Percentiles rank a stretch among this genome's conserved stretches.
These are phyloP conservation scores for Euphorbia pulcherrima DNA, from an alignment of 345 rosid genomes.

Conservation along the genomic window DNA sequence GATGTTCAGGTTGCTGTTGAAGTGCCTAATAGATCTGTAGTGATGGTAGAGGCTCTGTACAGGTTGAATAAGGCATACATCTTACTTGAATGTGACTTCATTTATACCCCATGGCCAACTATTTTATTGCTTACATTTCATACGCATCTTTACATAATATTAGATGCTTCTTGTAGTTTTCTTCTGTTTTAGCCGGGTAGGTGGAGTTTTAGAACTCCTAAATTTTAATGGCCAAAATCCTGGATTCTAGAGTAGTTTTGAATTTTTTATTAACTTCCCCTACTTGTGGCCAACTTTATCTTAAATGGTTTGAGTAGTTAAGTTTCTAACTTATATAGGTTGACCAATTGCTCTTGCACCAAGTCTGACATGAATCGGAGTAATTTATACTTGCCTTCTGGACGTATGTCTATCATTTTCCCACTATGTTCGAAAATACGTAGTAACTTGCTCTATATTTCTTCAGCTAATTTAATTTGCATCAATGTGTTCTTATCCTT, in stretches of 20 bases:
- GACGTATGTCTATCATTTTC: not conserved
- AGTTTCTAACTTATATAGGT: not conserved
- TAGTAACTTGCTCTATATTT: too few relatives aligned
- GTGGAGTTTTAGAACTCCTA: not conserved
- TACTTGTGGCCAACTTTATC: not conserved
- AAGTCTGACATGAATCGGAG: not conserved
- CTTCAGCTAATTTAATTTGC: too few relatives aligned
- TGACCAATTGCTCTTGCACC: not conserved
- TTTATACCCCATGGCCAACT: slow-evolving; percentile 4
- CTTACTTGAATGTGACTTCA: not conserved
- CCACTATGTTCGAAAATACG: not conserved
- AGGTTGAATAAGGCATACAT: slow-evolving; percentile 29
- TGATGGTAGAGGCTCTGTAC: slow-evolving; percentile 28
- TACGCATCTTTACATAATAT: not conserved
- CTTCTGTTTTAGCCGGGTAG: not conserved
- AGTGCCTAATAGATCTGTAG: slow-evolving; percentile 26
- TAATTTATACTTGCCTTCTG: not conserved
- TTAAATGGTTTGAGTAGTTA: not conserved
- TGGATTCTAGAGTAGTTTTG: not conserved
- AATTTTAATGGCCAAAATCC: not conserved
- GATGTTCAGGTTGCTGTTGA: slow-evolving; percentile 29
- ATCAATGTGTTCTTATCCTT: too few relatives aligned
- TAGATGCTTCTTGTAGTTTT: not conserved
- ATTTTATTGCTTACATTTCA: not conserved
- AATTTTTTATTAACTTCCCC: not conserved